Conservation (phyloP, 306 rosid genomes). For the Echinosophora koreensis region DNA sequence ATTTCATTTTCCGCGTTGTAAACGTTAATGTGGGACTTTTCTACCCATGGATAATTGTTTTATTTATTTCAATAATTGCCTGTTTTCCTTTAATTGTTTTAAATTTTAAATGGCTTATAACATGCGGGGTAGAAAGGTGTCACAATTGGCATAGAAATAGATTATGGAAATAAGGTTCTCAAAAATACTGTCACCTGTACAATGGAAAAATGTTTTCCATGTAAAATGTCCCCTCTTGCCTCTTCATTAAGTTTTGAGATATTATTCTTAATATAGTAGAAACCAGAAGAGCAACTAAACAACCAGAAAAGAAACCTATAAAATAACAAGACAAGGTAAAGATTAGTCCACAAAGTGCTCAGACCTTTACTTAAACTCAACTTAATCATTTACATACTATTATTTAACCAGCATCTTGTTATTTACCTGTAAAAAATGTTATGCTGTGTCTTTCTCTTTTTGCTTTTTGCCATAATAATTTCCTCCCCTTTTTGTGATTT, state of each 20-base stretch:
- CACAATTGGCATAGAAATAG: background rate
- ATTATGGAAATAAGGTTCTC: constrained; percentile 7
- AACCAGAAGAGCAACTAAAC: constrained; percentile 59
- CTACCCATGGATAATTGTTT: too few species aligned
- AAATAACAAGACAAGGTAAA: constrained; percentile 30
- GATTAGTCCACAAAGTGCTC: constrained; percentile 25
- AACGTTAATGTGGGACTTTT: too few species aligned
- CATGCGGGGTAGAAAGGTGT: too few species aligned
- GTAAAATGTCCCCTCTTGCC: constrained; percentile 58
- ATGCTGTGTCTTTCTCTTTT: constrained; percentile 54
- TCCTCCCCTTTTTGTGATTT: constrained; percentile 62
- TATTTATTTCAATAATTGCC: too few species aligned
- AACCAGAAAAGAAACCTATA: constrained; percentile 78
- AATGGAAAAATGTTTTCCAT: constrained; percentile 73
- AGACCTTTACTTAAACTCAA: background rate
- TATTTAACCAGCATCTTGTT: background rate
- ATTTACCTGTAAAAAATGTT: constrained; percentile 64
- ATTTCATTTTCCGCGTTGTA: too few species aligned
- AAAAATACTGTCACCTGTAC: constrained; percentile 60
- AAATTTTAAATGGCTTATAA: too few species aligned
- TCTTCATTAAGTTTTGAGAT: constrained; percentile 51
- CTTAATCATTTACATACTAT: background rate
- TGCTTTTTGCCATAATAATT: constrained; percentile 56
- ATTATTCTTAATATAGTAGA: constrained; percentile 58
- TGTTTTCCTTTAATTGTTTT: too few species aligned